Evolutionary conservation across 2,329 filamentous ascomycete genomes (phyloP).

Genomic region (Peltaster fructicola): DNA sequence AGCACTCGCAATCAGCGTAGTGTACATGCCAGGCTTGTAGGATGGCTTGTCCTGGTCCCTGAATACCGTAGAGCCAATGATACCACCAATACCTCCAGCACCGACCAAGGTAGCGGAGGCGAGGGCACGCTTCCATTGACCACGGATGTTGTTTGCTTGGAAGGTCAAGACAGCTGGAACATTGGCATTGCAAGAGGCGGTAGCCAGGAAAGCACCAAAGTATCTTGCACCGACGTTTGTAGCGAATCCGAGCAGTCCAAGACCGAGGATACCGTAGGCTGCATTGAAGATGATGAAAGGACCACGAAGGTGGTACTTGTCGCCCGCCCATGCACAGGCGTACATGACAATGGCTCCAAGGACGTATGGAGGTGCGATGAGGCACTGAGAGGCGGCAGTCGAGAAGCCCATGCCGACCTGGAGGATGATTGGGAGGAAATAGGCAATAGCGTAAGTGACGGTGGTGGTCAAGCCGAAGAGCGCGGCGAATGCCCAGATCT

Average conservation of each 20-base stretch:
- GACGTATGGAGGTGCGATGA: constrained; percentile 19
- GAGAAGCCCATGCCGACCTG: constrained; percentile 19
- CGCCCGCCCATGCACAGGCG: constrained; percentile 13
- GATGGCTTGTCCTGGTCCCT: constrained; percentile 16
- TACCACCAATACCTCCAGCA: constrained; percentile 62
- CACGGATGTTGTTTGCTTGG: constrained; percentile 75
- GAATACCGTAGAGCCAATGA: constrained; percentile 25
- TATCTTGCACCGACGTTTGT: constrained; percentile 14
- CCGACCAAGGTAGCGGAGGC: constrained; percentile 60
- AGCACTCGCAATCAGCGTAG: constrained; percentile 13
- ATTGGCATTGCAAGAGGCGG: constrained; percentile 33
- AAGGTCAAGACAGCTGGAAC: constrained; percentile 59
- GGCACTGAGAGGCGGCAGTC: constrained; percentile 14
- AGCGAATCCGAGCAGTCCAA: constrained; percentile 18
- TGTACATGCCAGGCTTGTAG: constrained; percentile 18
- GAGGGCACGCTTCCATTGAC: constrained; percentile 76
- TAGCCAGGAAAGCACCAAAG: constrained; percentile 21
- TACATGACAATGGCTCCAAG: constrained; percentile 20
- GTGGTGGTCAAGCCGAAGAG: constrained; percentile 45
- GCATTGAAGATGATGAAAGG: constrained; percentile 20
- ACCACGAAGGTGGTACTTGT: constrained; percentile 19
- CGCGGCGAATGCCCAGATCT: constrained; percentile 37
- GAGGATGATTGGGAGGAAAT: constrained; percentile 22
- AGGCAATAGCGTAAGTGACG: constrained; percentile 18
- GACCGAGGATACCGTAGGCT: constrained; percentile 16